Conservation (phyloP, 441 rosid genomes). For the Manihot esculenta region DNA sequence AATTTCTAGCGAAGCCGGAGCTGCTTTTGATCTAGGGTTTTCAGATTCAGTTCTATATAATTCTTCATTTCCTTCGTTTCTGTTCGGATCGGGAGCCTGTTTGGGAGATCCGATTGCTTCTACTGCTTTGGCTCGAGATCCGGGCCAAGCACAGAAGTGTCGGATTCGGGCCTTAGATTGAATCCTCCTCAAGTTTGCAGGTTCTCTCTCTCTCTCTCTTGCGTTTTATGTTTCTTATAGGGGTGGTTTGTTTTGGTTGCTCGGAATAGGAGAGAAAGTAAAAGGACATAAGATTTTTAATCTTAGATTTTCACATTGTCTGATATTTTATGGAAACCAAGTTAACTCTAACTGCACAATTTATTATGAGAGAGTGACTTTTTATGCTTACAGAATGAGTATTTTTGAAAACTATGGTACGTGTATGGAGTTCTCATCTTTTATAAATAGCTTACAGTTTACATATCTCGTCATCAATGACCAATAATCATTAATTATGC, state of each 20-base stretch:
- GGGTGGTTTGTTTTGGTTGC: conserved; percentile 19
- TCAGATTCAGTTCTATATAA: not conserved
- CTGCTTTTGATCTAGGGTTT: conserved; percentile 33
- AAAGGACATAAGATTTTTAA: conserved; percentile 7
- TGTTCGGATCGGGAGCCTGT: conserved; percentile 19
- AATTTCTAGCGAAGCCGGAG: too few relatives aligned
- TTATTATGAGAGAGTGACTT: not conserved
- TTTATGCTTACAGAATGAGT: not conserved
- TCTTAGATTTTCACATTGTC: not conserved
- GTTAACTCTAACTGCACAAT: not conserved
- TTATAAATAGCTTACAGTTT: not conserved
- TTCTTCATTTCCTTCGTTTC: not conserved
- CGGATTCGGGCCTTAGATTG: conserved; percentile 32
- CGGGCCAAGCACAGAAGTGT: conserved; percentile 73
- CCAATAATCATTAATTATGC: not conserved
- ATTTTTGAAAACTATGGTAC: not conserved
- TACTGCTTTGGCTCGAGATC: conserved; percentile 84
- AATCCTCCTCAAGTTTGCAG: conserved; percentile 21
- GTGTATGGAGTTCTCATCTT: not conserved
- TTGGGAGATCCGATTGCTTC: conserved; percentile 47
- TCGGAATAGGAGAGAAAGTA: conserved; percentile 16
- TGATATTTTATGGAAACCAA: not conserved
- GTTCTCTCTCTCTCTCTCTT: not conserved
- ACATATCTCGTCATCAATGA: not conserved
- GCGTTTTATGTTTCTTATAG: not conserved